Conservation (phyloP, 2,329 filamentous ascomycete species). For the Bretziella fagacearum region DNA sequence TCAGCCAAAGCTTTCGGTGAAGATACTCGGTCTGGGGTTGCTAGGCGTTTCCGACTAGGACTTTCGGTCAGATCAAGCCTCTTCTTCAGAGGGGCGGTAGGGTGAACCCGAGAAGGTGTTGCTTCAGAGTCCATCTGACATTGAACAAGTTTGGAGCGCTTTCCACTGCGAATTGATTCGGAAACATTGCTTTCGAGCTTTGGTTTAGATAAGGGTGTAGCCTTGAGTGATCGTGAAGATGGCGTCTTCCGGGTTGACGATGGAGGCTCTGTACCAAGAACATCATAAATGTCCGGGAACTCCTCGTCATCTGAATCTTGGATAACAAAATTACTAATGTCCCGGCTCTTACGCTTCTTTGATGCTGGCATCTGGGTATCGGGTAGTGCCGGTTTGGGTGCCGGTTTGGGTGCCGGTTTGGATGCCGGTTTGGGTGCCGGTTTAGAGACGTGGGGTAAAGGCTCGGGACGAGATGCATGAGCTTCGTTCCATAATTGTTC, state of each 20-base stretch:
- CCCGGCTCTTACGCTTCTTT: slow-evolving; percentile 37
- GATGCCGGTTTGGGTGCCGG: background rate
- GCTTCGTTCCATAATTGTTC: slow-evolving; percentile 28
- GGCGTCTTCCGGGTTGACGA: slow-evolving; percentile 20
- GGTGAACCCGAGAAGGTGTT: slow-evolving; percentile 13
- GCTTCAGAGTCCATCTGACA: slow-evolving; percentile 16
- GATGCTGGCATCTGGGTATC: background rate
- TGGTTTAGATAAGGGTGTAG: slow-evolving; percentile 2
- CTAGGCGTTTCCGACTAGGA: slow-evolving; percentile 12
- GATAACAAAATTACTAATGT: slow-evolving; percentile 23
- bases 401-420: slow-evolving; percentile 11
- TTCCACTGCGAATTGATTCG: slow-evolving; percentile 6
- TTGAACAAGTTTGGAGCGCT: slow-evolving; percentile 7
- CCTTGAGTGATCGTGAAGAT: background rate
- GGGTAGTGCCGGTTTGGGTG: slow-evolving; percentile 19
- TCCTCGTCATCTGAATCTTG: slow-evolving; percentile 24
- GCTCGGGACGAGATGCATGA: slow-evolving; percentile 21
- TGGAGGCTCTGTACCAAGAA: slow-evolving; percentile 26
- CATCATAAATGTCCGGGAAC: slow-evolving; percentile 38
- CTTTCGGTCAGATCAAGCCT: slow-evolving; percentile 3
- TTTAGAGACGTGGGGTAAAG: background rate
- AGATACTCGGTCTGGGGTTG: slow-evolving; percentile 12
- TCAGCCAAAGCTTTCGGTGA: slow-evolving; percentile 11
- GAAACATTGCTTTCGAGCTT: background rate
- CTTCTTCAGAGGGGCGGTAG: background rate